Base-by-base conservation (phyloP, 73 alveolate genomes). In the Paramecium primaurelia region DNA sequence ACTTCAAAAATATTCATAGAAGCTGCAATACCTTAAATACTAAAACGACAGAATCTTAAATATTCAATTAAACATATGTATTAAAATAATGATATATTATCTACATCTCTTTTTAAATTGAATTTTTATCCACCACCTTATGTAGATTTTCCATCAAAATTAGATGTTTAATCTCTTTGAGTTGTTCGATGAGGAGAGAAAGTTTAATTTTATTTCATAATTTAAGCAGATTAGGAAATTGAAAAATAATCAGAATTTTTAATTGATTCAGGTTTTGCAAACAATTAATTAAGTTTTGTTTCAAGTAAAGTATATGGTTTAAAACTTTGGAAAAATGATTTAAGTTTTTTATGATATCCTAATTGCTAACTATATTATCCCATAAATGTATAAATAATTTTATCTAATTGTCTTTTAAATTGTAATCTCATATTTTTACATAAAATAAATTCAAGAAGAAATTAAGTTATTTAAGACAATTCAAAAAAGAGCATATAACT, bases 291-390 rank as follows among this genome's bases (percentile, higher is more conserved):
- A 37, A 73, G 59, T 73, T 73, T 73, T 1, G 60, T 73, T 73
- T 73, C 87, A n/a, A 73, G 32, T 37, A 30, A 16, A 4, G 87
- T 73, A 20, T 73, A 73, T 37, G 87, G 87, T 73, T 73, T 37
- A n/a, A 73, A 37, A 4, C 58, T 22, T 38, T 73, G 26, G 32
- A 40, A 25, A 25, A 73, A 73, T 36, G 16, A 38, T 28, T 40
- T 73, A 0, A 37, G 28, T 73, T 73, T 73, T 38, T 73, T 73
- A 20, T 37, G 47, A 37, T 36, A 9, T 14, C 87, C 87, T 36
- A 73, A 22, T 73, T 73, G 40, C 36, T 73, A 38, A 37, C 60
- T 37, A 20, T 37, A 34, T 73, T 37, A 73, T 16, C 59, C 59
- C 54, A 73, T 73, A 37, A 73, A 73, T 16, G 59, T 73, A n/a